Conservation (phyloP, 441 rosid species). For the Populus hybrid region DNA sequence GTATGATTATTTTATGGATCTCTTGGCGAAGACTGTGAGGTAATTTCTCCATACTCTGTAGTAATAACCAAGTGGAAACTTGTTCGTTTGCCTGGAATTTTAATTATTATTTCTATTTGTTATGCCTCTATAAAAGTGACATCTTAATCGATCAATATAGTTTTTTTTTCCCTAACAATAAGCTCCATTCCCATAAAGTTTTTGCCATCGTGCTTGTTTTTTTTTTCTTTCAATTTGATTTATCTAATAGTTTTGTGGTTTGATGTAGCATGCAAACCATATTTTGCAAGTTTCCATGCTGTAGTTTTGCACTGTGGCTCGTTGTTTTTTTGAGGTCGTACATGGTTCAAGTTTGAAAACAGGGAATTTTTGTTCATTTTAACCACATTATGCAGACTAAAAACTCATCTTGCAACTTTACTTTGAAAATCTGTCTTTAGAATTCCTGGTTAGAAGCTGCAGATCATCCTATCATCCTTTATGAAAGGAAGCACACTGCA, state of each 20-base stretch:
- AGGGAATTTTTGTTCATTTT: neutral
- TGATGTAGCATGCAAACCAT: too few species aligned
- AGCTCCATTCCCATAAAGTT: neutral
- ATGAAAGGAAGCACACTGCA: neutral
- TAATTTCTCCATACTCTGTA: slow-evolving; percentile 18
- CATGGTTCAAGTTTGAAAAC: neutral
- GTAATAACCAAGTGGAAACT: neutral
- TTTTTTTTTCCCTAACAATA: neutral
- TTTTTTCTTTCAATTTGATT: too few species aligned
- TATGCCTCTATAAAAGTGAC: neutral
- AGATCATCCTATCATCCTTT: neutral
- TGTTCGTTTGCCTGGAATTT: neutral
- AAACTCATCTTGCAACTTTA: neutral
- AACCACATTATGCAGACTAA: neutral
- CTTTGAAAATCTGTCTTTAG: neutral
- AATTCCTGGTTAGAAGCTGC: neutral
- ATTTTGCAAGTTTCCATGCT: too few species aligned
- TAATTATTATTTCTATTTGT: neutral
- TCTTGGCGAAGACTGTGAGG: slow-evolving; percentile 98
- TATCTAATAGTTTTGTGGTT: too few species aligned
- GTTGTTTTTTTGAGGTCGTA: neutral
- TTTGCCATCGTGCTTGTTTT: neutral
- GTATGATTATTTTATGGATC: slow-evolving; percentile 94
- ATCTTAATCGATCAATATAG: neutral
- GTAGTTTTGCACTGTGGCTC: too few species aligned